phyloP scores from a whole-genome alignment of 2,329 filamentous ascomycete genomes.

The Fusarium denticulatum region DNA sequence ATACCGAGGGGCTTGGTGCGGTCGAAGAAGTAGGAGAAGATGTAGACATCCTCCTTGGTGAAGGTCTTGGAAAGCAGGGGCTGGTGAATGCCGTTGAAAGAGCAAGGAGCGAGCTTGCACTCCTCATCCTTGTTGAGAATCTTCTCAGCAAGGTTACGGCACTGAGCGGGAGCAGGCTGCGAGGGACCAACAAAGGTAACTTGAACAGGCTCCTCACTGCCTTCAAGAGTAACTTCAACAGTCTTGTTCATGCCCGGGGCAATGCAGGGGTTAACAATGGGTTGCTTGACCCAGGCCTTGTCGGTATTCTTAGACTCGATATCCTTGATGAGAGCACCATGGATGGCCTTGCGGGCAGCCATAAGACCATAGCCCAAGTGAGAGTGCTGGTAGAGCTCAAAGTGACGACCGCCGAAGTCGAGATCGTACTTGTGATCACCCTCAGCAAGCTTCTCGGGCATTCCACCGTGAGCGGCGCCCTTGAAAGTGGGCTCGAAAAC shows the following conservation, averaged over 20 bases:
- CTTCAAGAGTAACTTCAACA: constrained; percentile 76
- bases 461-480: constrained; percentile 74
- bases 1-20: constrained; percentile 93
- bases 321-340: constrained; percentile 78
- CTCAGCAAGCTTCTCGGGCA: constrained; percentile 84
- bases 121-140: constrained; percentile 87
- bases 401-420: constrained; percentile 87
- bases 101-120: constrained; percentile 90
- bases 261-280: constrained; percentile 87
- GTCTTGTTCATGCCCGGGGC: constrained; percentile 79
- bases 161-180: constrained; percentile 81
- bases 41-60: constrained; percentile 88
- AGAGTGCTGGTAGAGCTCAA: constrained; percentile 96
- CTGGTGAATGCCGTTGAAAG: constrained; percentile 97
- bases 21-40: constrained; percentile 98
- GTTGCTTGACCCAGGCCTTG: constrained; percentile 73
- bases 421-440: constrained; percentile 97
- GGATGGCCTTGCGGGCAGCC: constrained; percentile 89
- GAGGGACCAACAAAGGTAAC: constrained; percentile 91
- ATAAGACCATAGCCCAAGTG: constrained; percentile 97
- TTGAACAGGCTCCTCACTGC: constrained; percentile 65
- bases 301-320: constrained; percentile 68
- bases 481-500: constrained; percentile 97
- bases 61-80: constrained; percentile 94
- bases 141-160: constrained; percentile 88